phyloP scores from a whole-genome alignment of 345 rosid species.

The Melastoma malabathricum region DNA sequence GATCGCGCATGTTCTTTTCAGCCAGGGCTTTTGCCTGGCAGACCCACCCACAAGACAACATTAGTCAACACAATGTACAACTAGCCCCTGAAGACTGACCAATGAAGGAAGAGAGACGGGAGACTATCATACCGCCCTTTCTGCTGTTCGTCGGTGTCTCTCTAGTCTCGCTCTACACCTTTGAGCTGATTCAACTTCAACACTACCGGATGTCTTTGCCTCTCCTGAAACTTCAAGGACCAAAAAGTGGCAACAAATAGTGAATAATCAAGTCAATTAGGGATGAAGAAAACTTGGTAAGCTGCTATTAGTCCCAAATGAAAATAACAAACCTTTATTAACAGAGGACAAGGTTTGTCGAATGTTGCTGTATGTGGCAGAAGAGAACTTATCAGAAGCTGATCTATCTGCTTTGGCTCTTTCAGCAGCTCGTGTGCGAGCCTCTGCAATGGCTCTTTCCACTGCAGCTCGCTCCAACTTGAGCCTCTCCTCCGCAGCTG shows the following conservation, averaged over 20 bases:
- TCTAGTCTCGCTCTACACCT: constrained; percentile 91
- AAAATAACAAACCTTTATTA: constrained; percentile 1
- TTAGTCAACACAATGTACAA: constrained; percentile 4
- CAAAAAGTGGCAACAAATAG: too few species aligned
- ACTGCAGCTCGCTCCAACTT: constrained; percentile 87
- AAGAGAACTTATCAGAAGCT: constrained; percentile 45
- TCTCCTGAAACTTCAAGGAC: constrained; percentile 17
- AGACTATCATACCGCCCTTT: constrained; percentile 53
- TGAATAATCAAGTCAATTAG: too few species aligned
- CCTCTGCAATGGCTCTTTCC: constrained; percentile 91
- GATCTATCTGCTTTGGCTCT: constrained; percentile 59
- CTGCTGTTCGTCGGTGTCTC: constrained; percentile 83
- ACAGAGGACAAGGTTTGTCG: constrained; percentile 32
- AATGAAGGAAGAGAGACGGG: neutral
- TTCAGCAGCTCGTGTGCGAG: constrained; percentile 81
- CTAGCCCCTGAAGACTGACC: neutral
- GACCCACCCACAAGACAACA: constrained; percentile 8
- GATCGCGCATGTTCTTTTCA: constrained; percentile 92
- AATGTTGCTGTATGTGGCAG: constrained; percentile 37
- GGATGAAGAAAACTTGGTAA: too few species aligned
- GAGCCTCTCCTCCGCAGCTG: constrained; percentile 43
- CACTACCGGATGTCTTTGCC: constrained; percentile 27
- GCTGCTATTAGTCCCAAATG: too few species aligned
- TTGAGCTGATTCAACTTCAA: constrained; percentile 83
- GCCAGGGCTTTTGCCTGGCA: constrained; percentile 89